These are phyloP conservation scores for Kurtzmaniella cleridarum DNA, from an alignment of 805 yeast species.

Conservation along the genomic window DNA sequence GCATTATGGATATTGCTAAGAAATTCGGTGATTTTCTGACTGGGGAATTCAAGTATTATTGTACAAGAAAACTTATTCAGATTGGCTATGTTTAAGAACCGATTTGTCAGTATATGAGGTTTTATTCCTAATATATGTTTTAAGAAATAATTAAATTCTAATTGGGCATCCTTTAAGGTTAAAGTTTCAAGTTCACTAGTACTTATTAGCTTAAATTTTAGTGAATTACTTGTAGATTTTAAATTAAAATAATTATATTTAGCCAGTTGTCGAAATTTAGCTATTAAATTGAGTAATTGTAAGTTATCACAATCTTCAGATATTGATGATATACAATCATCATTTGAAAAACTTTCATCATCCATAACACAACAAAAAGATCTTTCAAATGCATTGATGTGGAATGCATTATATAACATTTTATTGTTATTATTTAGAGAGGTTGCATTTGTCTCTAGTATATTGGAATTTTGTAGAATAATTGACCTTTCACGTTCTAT, in stretches of 20 bases:
- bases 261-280: too few species aligned
- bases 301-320: too few species aligned
- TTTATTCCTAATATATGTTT: not conserved
- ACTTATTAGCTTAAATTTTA: not conserved
- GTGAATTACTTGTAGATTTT: not conserved
- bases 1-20: slow-evolving; percentile 1
- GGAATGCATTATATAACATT: too few species aligned
- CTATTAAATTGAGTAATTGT: too few species aligned
- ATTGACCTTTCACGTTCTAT: slow-evolving; percentile 13
- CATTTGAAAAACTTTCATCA: not conserved
- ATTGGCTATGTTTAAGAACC: not conserved
- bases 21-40: slow-evolving; percentile 2
- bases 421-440: too few species aligned
- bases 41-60: slow-evolving; percentile 7
- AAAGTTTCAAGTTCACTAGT: not conserved
- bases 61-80: slow-evolving; percentile 6
- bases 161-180: slow-evolving; percentile 7
- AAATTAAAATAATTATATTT: not conserved
- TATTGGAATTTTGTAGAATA: slow-evolving; percentile 2
- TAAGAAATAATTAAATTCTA: slow-evolving; percentile 1
- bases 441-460: too few species aligned
- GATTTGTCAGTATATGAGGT: not conserved
- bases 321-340: not conserved
- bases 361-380: not conserved
- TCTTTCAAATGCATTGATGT: not conserved